Conservation (phyloP, 306 rosid genomes). For the Pueraria montana region DNA sequence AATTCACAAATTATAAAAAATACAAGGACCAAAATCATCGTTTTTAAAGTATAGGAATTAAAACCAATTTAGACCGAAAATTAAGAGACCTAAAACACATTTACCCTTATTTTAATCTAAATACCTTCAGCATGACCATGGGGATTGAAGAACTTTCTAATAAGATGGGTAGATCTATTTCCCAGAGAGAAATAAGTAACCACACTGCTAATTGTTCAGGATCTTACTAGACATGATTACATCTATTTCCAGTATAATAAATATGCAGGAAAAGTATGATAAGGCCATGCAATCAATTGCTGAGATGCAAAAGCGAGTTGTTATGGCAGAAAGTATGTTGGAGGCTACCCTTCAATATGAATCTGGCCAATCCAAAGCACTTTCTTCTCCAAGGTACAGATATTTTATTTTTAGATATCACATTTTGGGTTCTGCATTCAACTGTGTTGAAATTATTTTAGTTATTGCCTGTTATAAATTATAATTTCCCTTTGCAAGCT, state of each 20-base stretch:
- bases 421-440: slow-evolving; percentile 29
- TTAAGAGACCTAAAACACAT: not conserved
- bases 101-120: slow-evolving; percentile 29
- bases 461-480: slow-evolving; percentile 4
- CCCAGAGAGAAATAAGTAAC: slow-evolving; percentile 35
- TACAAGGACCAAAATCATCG: not conserved
- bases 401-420: slow-evolving; percentile 16
- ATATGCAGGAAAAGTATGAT: slow-evolving; percentile 90
- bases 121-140: slow-evolving; percentile 28
- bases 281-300: slow-evolving; percentile 72
- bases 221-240: slow-evolving; percentile 53
- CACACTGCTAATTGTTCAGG: slow-evolving; percentile 38
- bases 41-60: not conserved
- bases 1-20: not conserved
- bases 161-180: slow-evolving; percentile 19
- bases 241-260: slow-evolving; percentile 49
- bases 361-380: slow-evolving; percentile 93
- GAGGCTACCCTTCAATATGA: slow-evolving; percentile 96
- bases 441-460: slow-evolving; percentile 43
- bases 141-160: slow-evolving; percentile 30
- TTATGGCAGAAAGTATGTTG: slow-evolving; percentile 90
- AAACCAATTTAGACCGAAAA: not conserved
- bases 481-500: slow-evolving; percentile 26
- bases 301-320: slow-evolving; percentile 85
- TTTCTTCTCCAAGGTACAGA: slow-evolving; percentile 79